phyloP scores from a whole-genome alignment of 2,329 filamentous ascomycete species.

The Epichloe amarillans region DNA sequence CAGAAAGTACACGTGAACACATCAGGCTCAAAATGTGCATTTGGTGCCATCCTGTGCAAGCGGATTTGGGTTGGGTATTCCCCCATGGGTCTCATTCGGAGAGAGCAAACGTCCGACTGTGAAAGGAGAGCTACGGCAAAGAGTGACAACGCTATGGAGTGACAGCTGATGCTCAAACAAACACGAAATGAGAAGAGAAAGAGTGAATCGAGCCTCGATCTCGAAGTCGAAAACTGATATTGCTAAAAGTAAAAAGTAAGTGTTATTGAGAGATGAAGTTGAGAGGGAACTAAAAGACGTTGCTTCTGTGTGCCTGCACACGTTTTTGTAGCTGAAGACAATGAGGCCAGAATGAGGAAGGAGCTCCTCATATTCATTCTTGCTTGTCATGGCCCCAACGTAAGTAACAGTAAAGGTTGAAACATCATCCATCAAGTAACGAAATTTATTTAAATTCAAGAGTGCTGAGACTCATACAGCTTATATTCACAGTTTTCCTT shows the following conservation, averaged over 20 bases:
- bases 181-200: background rate
- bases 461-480: background rate
- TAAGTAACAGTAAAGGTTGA: background rate
- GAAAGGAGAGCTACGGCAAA: background rate
- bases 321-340: background rate
- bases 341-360: background rate
- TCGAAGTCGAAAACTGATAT: too few species aligned
- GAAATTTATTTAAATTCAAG: background rate
- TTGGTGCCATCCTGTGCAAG: background rate
- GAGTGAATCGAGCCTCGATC: background rate
- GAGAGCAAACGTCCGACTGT: too few species aligned
- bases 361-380: background rate
- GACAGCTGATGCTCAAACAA: background rate
- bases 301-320: background rate
- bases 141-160: background rate
- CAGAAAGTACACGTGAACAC: slow-evolving; percentile 44
- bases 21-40: background rate
- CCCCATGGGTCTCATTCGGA: background rate
- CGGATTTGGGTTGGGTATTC: background rate
- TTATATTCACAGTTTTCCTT: background rate
- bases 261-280: too few species aligned
- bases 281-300: background rate
- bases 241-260: background rate
- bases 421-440: background rate
- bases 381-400: background rate